These are phyloP conservation scores for Gossypium aridum DNA, from an alignment of 441 rosid species.

Conservation along the genomic window DNA sequence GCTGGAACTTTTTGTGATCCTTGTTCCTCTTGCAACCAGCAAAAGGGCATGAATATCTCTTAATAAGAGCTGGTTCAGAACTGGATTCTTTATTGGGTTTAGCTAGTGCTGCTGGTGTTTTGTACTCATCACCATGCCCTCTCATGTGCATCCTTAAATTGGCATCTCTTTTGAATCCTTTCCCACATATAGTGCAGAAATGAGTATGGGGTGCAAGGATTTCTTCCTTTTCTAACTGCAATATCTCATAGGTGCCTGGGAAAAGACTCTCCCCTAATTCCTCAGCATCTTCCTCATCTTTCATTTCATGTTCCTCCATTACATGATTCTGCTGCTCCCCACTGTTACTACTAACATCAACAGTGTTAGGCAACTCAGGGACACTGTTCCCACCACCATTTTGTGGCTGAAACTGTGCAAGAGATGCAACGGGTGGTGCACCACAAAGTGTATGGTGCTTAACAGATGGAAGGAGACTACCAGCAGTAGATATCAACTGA, in stretches of 20 bases:
- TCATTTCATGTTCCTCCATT: conserved; percentile 64
- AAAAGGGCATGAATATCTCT: conserved; percentile 91
- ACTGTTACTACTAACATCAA: conserved; percentile 26
- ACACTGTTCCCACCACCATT: conserved; percentile 28
- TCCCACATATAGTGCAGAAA: conserved; percentile 86
- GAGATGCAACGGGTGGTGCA: conserved; percentile 26
- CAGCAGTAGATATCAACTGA: conserved; percentile 89
- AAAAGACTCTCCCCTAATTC: conserved; percentile 77
- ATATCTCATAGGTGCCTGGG: conserved; percentile 82
- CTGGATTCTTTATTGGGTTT: conserved; percentile 70
- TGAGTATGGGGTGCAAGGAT: conserved; percentile 97
- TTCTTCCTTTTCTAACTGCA: conserved; percentile 90
- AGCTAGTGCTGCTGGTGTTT: conserved; percentile 84
- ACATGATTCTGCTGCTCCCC: conserved; percentile 37
- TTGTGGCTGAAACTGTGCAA: conserved; percentile 44
- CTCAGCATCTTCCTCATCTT: conserved; percentile 85
- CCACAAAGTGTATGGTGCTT: conserved; percentile 46
- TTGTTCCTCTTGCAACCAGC: conserved; percentile 92
- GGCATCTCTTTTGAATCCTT: conserved; percentile 92
- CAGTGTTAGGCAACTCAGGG: conserved; percentile 34
- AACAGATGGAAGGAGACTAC: conserved; percentile 87
- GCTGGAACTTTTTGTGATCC: conserved; percentile 93
- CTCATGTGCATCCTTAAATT: conserved; percentile 96
- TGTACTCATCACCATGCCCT: conserved; percentile 96
- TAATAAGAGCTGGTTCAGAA: conserved; percentile 56